phyloP scores from a whole-genome alignment of 192 early-diverging fungal genomes.

The Coemansia sp. region DNA sequence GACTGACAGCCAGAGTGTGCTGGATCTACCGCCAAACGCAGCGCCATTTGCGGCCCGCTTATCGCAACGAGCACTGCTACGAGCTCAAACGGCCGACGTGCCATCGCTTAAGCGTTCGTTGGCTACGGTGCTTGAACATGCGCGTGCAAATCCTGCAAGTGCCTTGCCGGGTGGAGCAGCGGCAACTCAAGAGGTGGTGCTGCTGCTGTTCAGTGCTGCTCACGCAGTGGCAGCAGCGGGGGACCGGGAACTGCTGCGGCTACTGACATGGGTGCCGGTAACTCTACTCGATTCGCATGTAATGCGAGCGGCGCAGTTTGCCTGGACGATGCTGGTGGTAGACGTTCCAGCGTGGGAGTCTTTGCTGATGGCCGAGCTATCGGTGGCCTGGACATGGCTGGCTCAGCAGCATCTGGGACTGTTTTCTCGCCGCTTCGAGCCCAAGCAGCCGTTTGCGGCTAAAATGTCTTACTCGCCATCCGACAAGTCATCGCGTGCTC shows the following conservation, averaged over 20 bases:
- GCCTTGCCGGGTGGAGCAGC: conserved; percentile 17
- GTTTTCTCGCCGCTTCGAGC: conserved; percentile 60
- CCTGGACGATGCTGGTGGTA: conserved; percentile 90
- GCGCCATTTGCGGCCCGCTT: conserved; percentile 40
- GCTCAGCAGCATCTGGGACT: conserved; percentile 76
- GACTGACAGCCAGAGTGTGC: conserved; percentile 7
- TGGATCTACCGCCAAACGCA: conserved; percentile 30
- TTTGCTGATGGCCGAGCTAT: conserved; percentile 80
- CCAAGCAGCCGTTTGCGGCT: conserved; percentile 75
- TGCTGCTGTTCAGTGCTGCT: conserved; percentile 31
- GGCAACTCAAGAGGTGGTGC: conserved; percentile 11
- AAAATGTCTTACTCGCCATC: conserved; percentile 93
- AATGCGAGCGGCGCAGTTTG: conserved; percentile 76
- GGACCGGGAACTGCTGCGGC: conserved; percentile 64
- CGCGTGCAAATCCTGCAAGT: conserved; percentile 25
- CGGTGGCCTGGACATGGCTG: conserved; percentile 80
- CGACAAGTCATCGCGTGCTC: conserved; percentile 70
- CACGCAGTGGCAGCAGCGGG: conserved; percentile 21
- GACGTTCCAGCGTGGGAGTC: conserved; percentile 70
- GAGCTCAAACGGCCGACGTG: conserved; percentile 24
- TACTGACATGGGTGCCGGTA: conserved; percentile 85
- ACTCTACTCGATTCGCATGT: conserved; percentile 72
- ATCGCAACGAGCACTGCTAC: conserved; percentile 37
- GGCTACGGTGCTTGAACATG: conserved; percentile 23
- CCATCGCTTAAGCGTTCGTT: conserved; percentile 31